Conservation (phyloP, 2,329 filamentous ascomycete species). For the Aureobasidium sp. region DNA sequence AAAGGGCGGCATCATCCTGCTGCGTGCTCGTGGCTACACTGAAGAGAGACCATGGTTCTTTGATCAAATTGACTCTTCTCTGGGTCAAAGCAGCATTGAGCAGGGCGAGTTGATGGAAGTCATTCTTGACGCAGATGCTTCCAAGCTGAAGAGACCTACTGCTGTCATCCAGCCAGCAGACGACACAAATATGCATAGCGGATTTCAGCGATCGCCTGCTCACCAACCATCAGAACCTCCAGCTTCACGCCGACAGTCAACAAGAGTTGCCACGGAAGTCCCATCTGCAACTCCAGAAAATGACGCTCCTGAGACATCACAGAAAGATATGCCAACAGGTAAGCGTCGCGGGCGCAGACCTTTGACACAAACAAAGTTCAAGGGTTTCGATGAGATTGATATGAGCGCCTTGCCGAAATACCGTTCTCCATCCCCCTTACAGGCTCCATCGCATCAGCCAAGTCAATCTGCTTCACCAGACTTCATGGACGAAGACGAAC, state of each 20-base stretch:
- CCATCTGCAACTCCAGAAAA: conserved; percentile 12
- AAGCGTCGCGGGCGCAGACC: conserved; percentile 14
- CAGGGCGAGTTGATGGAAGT: conserved; percentile 94
- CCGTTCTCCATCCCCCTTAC: conserved; percentile 20
- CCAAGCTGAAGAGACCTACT: conserved; percentile 73
- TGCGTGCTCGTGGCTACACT: conserved; percentile 69
- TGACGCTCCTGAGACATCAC: background rate
- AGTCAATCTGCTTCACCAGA: conserved; percentile 28
- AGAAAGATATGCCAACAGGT: background rate
- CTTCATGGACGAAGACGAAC: conserved; percentile 27
- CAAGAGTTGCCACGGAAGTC: background rate
- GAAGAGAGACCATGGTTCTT: conserved; percentile 30
- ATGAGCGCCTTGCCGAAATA: conserved; percentile 32
- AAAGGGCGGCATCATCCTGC: conserved; percentile 74
- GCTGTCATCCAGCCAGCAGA: conserved; percentile 29
- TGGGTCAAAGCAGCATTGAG: conserved; percentile 86
- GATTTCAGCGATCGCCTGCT: background rate
- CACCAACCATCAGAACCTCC: background rate
- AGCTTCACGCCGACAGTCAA: background rate
- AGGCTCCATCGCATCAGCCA: conserved; percentile 19
- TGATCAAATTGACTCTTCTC: conserved; percentile 65
- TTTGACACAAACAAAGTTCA: conserved; percentile 63
- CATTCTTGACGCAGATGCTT: conserved; percentile 83
- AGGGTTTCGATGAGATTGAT: conserved; percentile 47
- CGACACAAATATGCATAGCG: background rate